phyloP scores from a whole-genome alignment of 2,329 filamentous ascomycete species.

The Venturia pyrina region DNA sequence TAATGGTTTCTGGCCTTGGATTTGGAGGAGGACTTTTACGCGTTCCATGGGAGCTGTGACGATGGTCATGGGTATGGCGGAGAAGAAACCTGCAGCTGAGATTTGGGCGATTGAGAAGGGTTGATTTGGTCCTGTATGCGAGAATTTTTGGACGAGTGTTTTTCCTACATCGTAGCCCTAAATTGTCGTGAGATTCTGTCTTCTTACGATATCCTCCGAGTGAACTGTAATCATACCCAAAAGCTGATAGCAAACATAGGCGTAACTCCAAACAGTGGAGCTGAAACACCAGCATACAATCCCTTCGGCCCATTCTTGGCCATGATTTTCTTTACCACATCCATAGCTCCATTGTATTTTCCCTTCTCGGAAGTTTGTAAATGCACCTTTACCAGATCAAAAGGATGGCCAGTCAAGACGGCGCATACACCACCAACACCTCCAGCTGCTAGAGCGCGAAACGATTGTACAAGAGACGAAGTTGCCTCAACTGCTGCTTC shows the following conservation, averaged over 20 bases:
- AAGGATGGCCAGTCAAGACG: slow-evolving; percentile 86
- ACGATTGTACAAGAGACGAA: slow-evolving; percentile 48
- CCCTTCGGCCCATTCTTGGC: slow-evolving; percentile 80
- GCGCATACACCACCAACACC: slow-evolving; percentile 91
- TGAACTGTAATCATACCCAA: slow-evolving; percentile 36
- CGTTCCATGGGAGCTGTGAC: slow-evolving; percentile 99
- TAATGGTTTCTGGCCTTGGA: slow-evolving; percentile 82
- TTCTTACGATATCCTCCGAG: background rate
- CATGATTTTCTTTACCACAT: slow-evolving; percentile 82
- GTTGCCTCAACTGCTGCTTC: slow-evolving; percentile 41
- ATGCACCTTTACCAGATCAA: slow-evolving; percentile 95
- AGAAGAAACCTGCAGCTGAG: slow-evolving; percentile 86
- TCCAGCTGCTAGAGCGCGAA: slow-evolving; percentile 78
- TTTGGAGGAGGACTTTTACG: slow-evolving; percentile 96
- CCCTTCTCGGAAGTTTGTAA: slow-evolving; percentile 93
- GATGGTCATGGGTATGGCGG: slow-evolving; percentile 90
- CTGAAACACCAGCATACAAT: slow-evolving; percentile 92
- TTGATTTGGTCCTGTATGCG: slow-evolving; percentile 50
- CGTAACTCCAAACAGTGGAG: slow-evolving; percentile 88
- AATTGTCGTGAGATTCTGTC: background rate
- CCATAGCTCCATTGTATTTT: slow-evolving; percentile 80
- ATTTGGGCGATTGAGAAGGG: slow-evolving; percentile 77
- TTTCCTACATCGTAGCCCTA: slow-evolving; percentile 97
- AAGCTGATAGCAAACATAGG: slow-evolving; percentile 80
- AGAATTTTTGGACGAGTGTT: slow-evolving; percentile 62